Evolutionary conservation across 139 green algal species (phyloP).

Genomic region (Volvox africanus): DNA sequence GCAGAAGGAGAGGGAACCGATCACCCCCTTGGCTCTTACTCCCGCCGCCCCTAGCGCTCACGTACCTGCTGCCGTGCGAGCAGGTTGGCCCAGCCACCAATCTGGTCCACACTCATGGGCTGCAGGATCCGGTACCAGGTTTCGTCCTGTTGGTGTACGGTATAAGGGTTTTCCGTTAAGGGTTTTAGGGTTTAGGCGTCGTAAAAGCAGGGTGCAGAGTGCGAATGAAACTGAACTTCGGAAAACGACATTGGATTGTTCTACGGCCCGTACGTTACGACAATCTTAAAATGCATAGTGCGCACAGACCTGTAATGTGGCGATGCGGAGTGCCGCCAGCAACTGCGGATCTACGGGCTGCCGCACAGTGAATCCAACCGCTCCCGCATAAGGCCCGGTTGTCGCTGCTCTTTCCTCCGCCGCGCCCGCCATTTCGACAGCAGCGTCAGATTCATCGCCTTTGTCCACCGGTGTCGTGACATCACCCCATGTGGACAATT

Average conservation of each 20-base stretch:
- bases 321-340: conserved; percentile 54
- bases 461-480: background rate
- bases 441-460: background rate
- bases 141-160: conserved; percentile 2
- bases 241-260: too few relatives aligned
- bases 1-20: too few relatives aligned
- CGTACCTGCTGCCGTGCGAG: conserved; percentile 47
- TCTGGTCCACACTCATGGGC: conserved; percentile 22
- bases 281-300: too few relatives aligned
- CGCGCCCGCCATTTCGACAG: background rate
- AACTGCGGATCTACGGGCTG: conserved; percentile 50
- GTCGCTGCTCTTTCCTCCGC: background rate
- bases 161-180: too few relatives aligned
- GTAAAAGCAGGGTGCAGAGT: too few relatives aligned
- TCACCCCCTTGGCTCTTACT: too few relatives aligned
- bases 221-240: too few relatives aligned
- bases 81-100: conserved; percentile 55
- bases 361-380: background rate
- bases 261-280: too few relatives aligned
- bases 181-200: too few relatives aligned
- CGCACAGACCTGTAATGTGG: conserved; percentile 30
- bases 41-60: background rate
- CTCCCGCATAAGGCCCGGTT: background rate
- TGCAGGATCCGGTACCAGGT: background rate
- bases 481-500: background rate